phyloP scores from a whole-genome alignment of 176 grass and related monocot genomes.

The Rhynchospora breviuscula region DNA sequence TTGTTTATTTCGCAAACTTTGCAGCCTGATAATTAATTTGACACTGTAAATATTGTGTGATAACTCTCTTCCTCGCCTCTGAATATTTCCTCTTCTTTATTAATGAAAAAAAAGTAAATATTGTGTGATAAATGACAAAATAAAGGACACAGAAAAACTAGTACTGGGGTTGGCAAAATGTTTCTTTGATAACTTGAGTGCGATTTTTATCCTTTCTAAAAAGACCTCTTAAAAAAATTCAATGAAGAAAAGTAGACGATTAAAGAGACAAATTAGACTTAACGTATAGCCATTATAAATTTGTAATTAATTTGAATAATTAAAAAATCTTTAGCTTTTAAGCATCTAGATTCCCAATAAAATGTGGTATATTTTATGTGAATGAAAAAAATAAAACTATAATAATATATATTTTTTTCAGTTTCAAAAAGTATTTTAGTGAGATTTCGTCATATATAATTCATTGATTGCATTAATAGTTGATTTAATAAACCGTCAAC shows the following conservation, averaged over 20 bases:
- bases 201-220: not conserved
- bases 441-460: too few species aligned
- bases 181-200: too few species aligned
- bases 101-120: not conserved
- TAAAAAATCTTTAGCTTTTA: not conserved
- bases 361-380: not conserved
- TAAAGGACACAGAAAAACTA: not conserved
- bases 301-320: not conserved
- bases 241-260: not conserved
- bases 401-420: not conserved
- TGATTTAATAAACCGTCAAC: too few species aligned
- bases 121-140: not conserved
- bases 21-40: not conserved
- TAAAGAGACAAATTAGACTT: not conserved
- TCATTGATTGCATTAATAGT: too few species aligned
- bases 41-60: not conserved
- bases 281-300: not conserved
- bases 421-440: not conserved
- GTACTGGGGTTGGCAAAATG: not conserved
- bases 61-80: not conserved
- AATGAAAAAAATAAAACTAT: not conserved
- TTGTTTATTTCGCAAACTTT: not conserved
- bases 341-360: not conserved
- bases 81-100: too few species aligned
- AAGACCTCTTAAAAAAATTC: not conserved